A percentile compares a stretch with the other conserved stretches of the same genome.
Conservation (phyloP, 352 stramenopile species). For the Globisporangium mamillatum region DNA sequence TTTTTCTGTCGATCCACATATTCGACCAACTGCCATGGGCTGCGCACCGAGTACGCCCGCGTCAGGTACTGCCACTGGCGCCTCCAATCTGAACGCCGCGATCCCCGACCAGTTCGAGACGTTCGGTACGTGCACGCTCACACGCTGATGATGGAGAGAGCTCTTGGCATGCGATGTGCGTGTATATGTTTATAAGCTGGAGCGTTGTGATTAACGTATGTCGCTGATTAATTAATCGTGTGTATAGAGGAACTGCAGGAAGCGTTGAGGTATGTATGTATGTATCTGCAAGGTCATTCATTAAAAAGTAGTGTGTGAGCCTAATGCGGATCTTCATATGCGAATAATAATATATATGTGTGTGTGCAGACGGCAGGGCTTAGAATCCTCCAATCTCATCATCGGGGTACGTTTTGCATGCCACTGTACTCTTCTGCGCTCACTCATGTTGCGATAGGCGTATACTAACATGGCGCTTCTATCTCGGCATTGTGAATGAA, state of each 20-base stretch:
- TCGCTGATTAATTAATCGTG: slow-evolving; percentile 9
- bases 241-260: slow-evolving; percentile 54
- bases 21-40: slow-evolving; percentile 22
- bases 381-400: slow-evolving; percentile 71
- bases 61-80: not conserved
- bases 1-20: not conserved
- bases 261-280: slow-evolving; percentile 42
- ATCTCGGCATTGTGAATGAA: not conserved
- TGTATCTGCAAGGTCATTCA: not conserved
- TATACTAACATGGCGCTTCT: not conserved
- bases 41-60: slow-evolving; percentile 22
- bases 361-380: slow-evolving; percentile 35
- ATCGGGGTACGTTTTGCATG: slow-evolving; percentile 40
- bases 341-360: not conserved
- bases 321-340: not conserved
- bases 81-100: slow-evolving; percentile 29
- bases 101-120: slow-evolving; percentile 64
- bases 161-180: not conserved
- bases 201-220: not conserved
- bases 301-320: not conserved
- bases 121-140: slow-evolving; percentile 31
- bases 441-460: not conserved
- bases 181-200: slow-evolving; percentile 14
- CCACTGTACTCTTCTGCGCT: not conserved
- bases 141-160: not conserved